phyloP scores from a whole-genome alignment of 2,329 filamentous ascomycete species.

The Rhexocercosporidium sp. region DNA sequence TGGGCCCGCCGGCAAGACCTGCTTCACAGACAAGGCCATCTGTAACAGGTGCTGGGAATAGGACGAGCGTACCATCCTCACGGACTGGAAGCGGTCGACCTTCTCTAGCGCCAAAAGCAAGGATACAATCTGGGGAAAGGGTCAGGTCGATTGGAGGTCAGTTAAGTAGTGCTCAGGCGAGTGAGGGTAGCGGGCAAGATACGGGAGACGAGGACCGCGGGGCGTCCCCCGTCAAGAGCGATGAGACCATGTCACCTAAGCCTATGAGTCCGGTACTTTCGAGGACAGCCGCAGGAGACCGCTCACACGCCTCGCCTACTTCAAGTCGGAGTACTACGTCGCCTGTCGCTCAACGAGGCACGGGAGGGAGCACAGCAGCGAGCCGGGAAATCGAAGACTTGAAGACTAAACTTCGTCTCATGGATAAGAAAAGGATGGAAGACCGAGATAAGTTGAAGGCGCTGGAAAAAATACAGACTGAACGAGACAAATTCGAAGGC shows the following conservation, averaged over 20 bases:
- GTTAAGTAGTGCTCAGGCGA: constrained; percentile 37
- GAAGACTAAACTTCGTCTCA: constrained; percentile 82
- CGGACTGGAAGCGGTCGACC: constrained; percentile 28
- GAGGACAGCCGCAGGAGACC: constrained; percentile 33
- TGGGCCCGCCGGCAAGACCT: constrained; percentile 63
- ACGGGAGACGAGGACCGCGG: constrained; percentile 36
- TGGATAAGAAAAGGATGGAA: constrained; percentile 86
- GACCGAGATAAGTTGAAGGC: constrained; percentile 84
- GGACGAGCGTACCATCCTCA: constrained; percentile 27
- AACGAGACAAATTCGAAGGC: constrained; percentile 77
- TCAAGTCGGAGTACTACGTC: constrained; percentile 36
- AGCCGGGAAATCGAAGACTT: constrained; percentile 79
- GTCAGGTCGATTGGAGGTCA: constrained; percentile 41
- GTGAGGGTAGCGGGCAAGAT: constrained; percentile 38
- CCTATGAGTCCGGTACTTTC: constrained; percentile 38
- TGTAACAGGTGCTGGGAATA: constrained; percentile 43
- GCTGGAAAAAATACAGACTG: constrained; percentile 75
- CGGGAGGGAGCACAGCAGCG: constrained; percentile 36
- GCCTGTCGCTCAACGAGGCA: constrained; percentile 31
- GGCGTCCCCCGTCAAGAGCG: constrained; percentile 55
- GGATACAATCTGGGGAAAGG: constrained; percentile 39
- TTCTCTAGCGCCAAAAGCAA: constrained; percentile 39
- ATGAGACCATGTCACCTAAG: constrained; percentile 41
- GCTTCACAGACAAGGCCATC: constrained; percentile 47
- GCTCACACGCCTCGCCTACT: constrained; percentile 31